Evolutionary conservation across 129 eudicot species (phyloP), one percentile per base, ranked within the genome.

Genomic region (Calendula officinalis): DNA sequence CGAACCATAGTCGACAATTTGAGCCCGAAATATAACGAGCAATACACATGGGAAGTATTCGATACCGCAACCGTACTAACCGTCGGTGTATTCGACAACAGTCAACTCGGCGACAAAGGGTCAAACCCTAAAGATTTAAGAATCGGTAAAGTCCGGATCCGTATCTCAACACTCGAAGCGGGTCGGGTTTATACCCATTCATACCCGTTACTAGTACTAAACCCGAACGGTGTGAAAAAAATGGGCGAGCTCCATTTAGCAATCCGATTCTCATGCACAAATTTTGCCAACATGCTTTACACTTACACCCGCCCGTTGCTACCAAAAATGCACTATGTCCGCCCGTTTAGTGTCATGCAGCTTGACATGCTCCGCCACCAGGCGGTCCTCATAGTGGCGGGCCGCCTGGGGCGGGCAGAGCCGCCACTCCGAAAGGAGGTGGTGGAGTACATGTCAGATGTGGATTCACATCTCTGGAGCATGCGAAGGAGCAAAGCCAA

Each of bases 231-330:
- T 4, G 96, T 91, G 12, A 91, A 87, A 73, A 87, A 91, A 75
- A 91, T 91, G 98, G 98, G 98, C 1, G 98, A 91, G 77, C 66
- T 91, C 62, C 98, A 91, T 75, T 70, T 91, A 67, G 98, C 96
- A 6, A 74, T 91, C 54, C 75, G 98, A 32, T 91, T 87, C 52
- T 78, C 98, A 4, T 91, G 96, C 87, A 87, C 95, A 2, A 84
- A 88, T 53, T 91, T 91, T 12, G 91, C 56, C 9, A 91, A 91
- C 96, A 91, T 91, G 98, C 78, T 91, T 10, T 87, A 83, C 14
- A 74, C 78, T 37, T 91, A 87, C 63, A 62, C 96, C 0, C 76
- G 78, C n/a, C 98, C 98, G 7, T 73, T 91, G 48, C 55, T 91
- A 61, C 98, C 98, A 0, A 91, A 87, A 62, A 91, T 91, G 96